phyloP scores from a whole-genome alignment of 768 basidiomycete genomes.

The Xanthoconium stramineum region DNA sequence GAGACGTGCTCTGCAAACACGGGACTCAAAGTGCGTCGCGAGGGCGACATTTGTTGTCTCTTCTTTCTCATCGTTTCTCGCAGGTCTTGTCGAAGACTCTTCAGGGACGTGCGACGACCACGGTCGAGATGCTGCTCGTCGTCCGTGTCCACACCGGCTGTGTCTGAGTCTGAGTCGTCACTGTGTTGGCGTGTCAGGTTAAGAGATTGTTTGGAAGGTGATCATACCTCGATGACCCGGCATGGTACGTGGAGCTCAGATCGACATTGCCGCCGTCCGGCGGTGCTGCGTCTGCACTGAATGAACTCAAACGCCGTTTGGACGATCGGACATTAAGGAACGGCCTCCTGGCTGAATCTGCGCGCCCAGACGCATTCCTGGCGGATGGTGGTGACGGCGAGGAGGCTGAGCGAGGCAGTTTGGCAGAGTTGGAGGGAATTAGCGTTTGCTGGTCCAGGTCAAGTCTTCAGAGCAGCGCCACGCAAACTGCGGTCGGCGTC shows the following conservation, averaged over 20 bases:
- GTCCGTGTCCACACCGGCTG: constrained; percentile 59
- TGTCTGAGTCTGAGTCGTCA: constrained; percentile 49
- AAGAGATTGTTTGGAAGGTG: neutral
- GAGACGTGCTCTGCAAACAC: constrained; percentile 21
- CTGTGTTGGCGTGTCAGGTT: constrained; percentile 30
- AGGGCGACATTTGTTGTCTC: constrained; percentile 24
- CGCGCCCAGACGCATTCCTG: constrained; percentile 49
- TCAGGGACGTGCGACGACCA: constrained; percentile 40
- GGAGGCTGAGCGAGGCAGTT: constrained; percentile 76
- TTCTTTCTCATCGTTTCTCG: constrained; percentile 28
- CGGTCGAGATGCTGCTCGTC: constrained; percentile 42
- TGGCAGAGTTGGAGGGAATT: constrained; percentile 32
- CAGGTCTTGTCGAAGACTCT: constrained; percentile 26
- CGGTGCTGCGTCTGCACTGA: constrained; percentile 17
- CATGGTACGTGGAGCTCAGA: constrained; percentile 87
- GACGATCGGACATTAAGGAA: constrained; percentile 27
- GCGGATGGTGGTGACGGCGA: constrained; percentile 72
- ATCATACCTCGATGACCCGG: constrained; percentile 73
- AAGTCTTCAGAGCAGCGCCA: constrained; percentile 7
- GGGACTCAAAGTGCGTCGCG: constrained; percentile 25
- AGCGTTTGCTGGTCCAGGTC: constrained; percentile 2
- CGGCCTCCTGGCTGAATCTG: constrained; percentile 44
- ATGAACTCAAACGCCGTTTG: constrained; percentile 26
- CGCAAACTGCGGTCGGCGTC: neutral
- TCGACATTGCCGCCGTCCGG: constrained; percentile 43